Percentiles rank a stretch among this genome's conserved stretches.
These are phyloP conservation scores for Cryptosporidium viatorum DNA, from an alignment of 169 alveolate species.

Conservation along the genomic window DNA sequence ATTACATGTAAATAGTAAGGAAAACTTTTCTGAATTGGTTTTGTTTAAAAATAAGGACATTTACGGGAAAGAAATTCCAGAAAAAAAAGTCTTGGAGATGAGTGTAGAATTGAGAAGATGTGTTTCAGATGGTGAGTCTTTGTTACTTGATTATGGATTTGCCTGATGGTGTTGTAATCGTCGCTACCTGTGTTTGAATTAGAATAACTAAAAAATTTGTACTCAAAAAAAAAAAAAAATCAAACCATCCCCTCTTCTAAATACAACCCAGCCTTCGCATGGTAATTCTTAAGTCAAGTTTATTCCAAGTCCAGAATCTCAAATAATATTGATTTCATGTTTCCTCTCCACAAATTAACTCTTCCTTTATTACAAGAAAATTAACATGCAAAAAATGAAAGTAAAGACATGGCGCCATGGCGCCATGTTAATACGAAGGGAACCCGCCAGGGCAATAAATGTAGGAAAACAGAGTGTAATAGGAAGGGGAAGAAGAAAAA, in stretches of 20 bases:
- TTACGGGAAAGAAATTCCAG: slow-evolving; percentile 5
- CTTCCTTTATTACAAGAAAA: neutral
- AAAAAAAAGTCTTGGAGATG: slow-evolving; percentile 3
- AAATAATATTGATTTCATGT: too few relatives aligned
- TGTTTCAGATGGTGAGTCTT: slow-evolving; percentile 37
- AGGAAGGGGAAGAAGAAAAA: neutral
- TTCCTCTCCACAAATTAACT: neutral
- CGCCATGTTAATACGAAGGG: neutral
- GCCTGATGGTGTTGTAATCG: neutral
- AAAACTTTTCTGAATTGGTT: neutral
- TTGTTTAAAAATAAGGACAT: neutral
- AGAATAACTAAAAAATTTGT: neutral
- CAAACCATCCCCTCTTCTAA: neutral
- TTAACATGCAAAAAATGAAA: neutral
- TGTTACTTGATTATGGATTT: neutral
- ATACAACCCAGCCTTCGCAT: neutral
- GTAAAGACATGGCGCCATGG: slow-evolving; percentile 32
- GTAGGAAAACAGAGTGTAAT: neutral
- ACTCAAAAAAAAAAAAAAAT: neutral
- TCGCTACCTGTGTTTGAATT: neutral
- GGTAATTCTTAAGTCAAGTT: neutral
- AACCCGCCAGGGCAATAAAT: neutral
- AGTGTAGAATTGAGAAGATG: neutral
- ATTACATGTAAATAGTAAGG: neutral
- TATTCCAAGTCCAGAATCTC: too few relatives aligned